Conservation (phyloP, 2,329 filamentous ascomycete genomes). For the Aspergillus neotritici region DNA sequence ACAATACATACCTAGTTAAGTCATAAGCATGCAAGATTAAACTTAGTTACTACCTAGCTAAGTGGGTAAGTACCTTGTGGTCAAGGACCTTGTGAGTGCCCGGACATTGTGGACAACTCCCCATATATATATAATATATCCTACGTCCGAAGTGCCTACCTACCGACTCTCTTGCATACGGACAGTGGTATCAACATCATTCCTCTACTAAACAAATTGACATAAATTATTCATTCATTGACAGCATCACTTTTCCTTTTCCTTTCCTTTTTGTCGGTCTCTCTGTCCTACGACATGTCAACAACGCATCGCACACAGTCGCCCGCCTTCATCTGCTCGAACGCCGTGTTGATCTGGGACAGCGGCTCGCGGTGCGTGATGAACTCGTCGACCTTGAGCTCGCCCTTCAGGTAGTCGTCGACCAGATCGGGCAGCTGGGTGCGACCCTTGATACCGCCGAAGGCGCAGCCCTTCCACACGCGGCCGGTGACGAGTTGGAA, state of each 20-base stretch:
- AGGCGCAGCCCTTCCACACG: conserved; percentile 96
- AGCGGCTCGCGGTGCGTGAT: conserved; percentile 92
- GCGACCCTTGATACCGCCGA: conserved; percentile 96
- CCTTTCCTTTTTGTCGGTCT: conserved; percentile 9
- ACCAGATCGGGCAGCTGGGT: conserved; percentile 84
- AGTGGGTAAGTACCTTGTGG: no score
- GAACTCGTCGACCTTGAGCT: conserved; percentile 98
- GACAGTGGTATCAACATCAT: no score
- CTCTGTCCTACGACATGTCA: conserved; percentile 46
- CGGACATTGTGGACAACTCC: no score
- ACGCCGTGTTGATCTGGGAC: conserved; percentile 79
- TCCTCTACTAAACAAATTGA: no score
- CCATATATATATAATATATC: no score
- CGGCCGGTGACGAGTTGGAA: conserved; percentile 98
- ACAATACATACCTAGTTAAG: no score
- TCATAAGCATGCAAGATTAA: no score
- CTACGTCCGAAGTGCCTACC: no score
- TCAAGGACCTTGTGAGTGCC: no score
- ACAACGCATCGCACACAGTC: conserved; percentile 97
- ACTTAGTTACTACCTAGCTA: no score
- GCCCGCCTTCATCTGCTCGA: conserved; percentile 88
- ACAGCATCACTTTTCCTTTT: conserved; percentile 3
- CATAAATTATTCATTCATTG: no score
- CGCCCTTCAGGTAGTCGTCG: conserved; percentile 78
- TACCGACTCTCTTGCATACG: no score